Conservation (phyloP, 768 basidiomycete genomes). For the Suillus subalutaceus region DNA sequence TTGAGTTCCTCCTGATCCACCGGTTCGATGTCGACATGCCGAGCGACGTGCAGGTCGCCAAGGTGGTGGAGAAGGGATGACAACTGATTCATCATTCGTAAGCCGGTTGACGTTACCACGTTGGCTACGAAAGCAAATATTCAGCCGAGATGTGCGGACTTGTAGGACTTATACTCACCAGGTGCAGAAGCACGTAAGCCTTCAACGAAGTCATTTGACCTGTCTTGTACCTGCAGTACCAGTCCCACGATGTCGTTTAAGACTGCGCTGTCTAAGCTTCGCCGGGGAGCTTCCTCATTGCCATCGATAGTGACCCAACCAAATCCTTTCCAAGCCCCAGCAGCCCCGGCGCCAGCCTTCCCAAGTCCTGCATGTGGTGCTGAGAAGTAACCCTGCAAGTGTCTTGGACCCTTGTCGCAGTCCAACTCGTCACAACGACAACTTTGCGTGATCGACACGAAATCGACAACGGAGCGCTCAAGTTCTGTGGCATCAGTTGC, state of each 20-base stretch:
- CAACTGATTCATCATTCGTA: conserved; percentile 39
- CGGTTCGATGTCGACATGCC: conserved; percentile 54
- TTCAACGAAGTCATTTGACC: conserved; percentile 24
- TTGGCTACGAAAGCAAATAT: conserved; percentile 19
- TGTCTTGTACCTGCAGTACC: conserved; percentile 32
- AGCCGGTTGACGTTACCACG: conserved; percentile 30
- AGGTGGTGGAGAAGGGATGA: conserved; percentile 44
- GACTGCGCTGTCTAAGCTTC: conserved; percentile 29
- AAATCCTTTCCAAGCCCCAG: conserved; percentile 55
- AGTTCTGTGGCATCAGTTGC: conserved; percentile 74
- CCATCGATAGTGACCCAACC: conserved; percentile 48
- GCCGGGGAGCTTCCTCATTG: conserved; percentile 33
- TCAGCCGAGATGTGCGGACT: background rate
- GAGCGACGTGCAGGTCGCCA: conserved; percentile 54
- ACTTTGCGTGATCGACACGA: conserved; percentile 64
- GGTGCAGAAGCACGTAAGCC: conserved; percentile 21
- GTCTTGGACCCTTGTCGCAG: conserved; percentile 32
- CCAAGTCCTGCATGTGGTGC: conserved; percentile 41
- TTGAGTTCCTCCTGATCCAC: conserved; percentile 33
- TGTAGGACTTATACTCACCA: conserved; percentile 19
- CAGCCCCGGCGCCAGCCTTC: conserved; percentile 52
- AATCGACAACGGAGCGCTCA: conserved; percentile 67
- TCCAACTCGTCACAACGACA: conserved; percentile 29
- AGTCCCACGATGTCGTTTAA: conserved; percentile 37
- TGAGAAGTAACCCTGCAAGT: conserved; percentile 39